Evolutionary conservation across 2,329 filamentous ascomycete genomes (phyloP).

Genomic region (Sordariomycetes sp.): DNA sequence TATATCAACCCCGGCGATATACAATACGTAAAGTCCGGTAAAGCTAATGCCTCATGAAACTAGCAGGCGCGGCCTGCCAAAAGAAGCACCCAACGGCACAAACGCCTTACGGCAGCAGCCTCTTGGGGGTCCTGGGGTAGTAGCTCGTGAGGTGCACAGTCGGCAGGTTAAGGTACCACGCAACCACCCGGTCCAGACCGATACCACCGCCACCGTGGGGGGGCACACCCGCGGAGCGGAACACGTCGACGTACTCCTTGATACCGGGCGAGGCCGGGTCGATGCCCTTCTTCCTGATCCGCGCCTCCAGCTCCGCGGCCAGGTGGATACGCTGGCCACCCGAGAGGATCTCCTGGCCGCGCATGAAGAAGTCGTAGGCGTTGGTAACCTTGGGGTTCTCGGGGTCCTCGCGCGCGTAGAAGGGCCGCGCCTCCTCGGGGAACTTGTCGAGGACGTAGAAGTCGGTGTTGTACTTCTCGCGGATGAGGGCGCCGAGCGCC

Average conservation of each 20-base stretch:
- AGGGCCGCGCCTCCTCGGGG: slow-evolving; percentile 75
- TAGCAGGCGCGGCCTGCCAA: neutral
- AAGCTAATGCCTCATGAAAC: neutral
- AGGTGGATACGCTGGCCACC: slow-evolving; percentile 88
- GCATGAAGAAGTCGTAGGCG: slow-evolving; percentile 74
- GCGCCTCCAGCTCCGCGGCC: slow-evolving; percentile 59
- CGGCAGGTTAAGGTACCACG: slow-evolving; percentile 46
- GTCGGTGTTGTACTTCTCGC: slow-evolving; percentile 83
- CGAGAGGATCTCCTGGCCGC: slow-evolving; percentile 84
- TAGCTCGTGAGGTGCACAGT: slow-evolving; percentile 44
- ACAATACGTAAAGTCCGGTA: neutral
- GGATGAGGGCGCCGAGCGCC: slow-evolving; percentile 75
- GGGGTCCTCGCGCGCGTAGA: slow-evolving; percentile 78
- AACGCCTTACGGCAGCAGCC: slow-evolving; percentile 31
- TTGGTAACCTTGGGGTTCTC: slow-evolving; percentile 53
- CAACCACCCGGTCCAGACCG: slow-evolving; percentile 75
- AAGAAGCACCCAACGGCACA: neutral
- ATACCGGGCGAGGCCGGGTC: slow-evolving; percentile 63
- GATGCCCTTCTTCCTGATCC: slow-evolving; percentile 67
- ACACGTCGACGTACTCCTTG: slow-evolving; percentile 80
- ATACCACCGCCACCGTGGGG: slow-evolving; percentile 85
- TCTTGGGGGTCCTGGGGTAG: slow-evolving; percentile 48
- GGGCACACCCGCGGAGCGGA: slow-evolving; percentile 70
- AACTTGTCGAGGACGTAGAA: slow-evolving; percentile 98
- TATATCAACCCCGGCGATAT: neutral